phyloP scores from a whole-genome alignment of 345 rosid genomes.

The Melaleuca alternifolia region DNA sequence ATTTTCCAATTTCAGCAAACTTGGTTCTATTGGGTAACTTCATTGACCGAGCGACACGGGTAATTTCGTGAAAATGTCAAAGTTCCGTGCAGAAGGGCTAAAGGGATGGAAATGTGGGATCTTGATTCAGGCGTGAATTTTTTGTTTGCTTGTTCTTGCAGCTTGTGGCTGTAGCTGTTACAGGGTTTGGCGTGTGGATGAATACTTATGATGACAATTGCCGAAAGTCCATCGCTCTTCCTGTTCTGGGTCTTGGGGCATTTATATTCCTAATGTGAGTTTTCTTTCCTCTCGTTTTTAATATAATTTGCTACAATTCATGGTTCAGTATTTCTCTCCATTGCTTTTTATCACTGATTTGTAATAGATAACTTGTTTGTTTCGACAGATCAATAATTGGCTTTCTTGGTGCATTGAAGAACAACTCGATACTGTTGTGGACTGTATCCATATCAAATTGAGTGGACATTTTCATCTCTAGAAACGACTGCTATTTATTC shows the following conservation, averaged over 20 bases:
- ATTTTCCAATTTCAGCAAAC: neutral
- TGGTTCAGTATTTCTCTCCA: neutral
- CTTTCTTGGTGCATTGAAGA: conserved; percentile 86
- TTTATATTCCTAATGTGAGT: conserved; percentile 64
- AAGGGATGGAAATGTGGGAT: neutral
- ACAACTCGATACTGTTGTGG: conserved; percentile 70
- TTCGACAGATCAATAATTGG: conserved; percentile 72
- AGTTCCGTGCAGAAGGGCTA: neutral
- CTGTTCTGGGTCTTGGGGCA: conserved; percentile 77
- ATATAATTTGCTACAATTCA: neutral
- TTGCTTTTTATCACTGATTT: neutral
- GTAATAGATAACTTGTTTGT: neutral
- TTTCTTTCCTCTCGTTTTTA: neutral
- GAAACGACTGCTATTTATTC: neutral
- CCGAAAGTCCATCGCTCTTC: conserved; percentile 72
- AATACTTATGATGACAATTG: conserved; percentile 85
- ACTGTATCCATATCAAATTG: conserved; percentile 61
- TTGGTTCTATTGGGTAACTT: neutral
- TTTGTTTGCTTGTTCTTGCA: conserved; percentile 20
- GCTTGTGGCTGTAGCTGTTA: conserved; percentile 66
- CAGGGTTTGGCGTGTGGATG: conserved; percentile 91
- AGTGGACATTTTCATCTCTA: neutral
- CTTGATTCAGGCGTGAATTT: neutral
- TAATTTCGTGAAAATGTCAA: neutral
- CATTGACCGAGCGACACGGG: neutral